These are phyloP conservation scores for Warburgia ugandensis DNA, from an alignment of 164 flowering plant genomes.

Conservation along the genomic window DNA sequence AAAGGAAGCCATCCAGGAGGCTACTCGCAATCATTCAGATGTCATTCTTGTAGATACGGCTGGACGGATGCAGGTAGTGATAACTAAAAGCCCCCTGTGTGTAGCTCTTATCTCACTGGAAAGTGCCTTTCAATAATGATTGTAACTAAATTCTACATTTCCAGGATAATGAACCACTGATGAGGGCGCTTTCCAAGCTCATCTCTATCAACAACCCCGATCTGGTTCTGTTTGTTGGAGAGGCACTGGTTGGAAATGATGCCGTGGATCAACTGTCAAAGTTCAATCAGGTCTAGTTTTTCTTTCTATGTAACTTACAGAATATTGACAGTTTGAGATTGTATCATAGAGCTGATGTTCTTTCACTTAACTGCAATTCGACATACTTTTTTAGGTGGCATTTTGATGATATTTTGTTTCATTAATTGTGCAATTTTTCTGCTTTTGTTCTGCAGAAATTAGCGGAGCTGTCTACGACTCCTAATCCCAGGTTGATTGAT, in stretches of 20 bases:
- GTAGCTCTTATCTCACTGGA: background rate
- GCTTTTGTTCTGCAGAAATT: slow-evolving; percentile 67
- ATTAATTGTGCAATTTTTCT: background rate
- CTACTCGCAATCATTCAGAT: slow-evolving; percentile 75
- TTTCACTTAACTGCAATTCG: no score
- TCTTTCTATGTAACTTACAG: no score
- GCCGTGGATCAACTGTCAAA: slow-evolving; percentile 95
- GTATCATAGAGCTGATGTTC: no score
- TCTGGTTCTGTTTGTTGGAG: slow-evolving; percentile 93
- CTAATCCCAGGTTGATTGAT: slow-evolving; percentile 73
- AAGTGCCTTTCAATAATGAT: background rate
- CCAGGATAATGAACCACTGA: slow-evolving; percentile 95
- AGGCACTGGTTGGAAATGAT: slow-evolving; percentile 97
- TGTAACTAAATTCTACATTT: background rate
- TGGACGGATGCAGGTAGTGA: slow-evolving; percentile 91
- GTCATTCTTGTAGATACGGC: slow-evolving; percentile 98
- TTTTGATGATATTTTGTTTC: background rate
- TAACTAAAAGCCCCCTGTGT: background rate
- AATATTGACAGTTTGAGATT: no score
- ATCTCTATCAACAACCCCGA: slow-evolving; percentile 84
- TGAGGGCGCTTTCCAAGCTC: slow-evolving; percentile 95
- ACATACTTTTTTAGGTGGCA: background rate
- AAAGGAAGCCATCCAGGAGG: slow-evolving; percentile 95
- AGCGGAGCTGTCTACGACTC: slow-evolving; percentile 70
- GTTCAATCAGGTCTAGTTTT: slow-evolving; percentile 98